phyloP scores from a whole-genome alignment of 208 protist genomes.

The Wallacemonas collosoma region DNA sequence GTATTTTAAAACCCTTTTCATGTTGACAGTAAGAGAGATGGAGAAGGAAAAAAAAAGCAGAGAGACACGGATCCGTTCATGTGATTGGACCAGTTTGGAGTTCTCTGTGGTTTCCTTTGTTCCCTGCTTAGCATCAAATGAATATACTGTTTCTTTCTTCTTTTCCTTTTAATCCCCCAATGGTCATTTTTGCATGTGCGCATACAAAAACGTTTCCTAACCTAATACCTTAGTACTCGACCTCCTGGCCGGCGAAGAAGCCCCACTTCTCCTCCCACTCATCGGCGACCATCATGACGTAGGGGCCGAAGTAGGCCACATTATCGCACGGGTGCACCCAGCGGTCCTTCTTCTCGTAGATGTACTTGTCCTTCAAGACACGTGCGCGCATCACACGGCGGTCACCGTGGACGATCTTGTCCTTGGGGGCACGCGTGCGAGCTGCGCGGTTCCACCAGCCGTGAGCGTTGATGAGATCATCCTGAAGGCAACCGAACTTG shows the following conservation, averaged over 20 bases:
- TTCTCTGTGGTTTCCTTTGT: too few species aligned
- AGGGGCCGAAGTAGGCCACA: constrained; percentile 89
- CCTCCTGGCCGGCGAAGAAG: constrained; percentile 91
- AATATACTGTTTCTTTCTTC: not conserved
- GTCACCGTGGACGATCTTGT: constrained; percentile 87
- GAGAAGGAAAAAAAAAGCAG: too few species aligned
- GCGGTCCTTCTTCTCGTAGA: constrained; percentile 88
- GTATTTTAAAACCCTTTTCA: too few species aligned
- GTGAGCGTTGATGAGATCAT: constrained; percentile 91
- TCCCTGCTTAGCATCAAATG: not conserved
- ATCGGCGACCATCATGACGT: constrained; percentile 92
- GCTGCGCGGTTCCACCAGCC: constrained; percentile 91
- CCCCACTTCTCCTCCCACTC: constrained; percentile 95
- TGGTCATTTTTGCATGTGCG: not conserved
- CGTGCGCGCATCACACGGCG: constrained; percentile 87
- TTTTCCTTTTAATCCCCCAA: not conserved
- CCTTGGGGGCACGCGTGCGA: constrained; percentile 82
- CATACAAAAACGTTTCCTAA: not conserved
- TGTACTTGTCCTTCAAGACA: constrained; percentile 92
- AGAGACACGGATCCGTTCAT: too few species aligned
- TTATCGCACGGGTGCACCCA: constrained; percentile 92
- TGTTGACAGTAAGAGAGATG: too few species aligned
- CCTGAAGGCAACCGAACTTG: constrained; percentile 90
- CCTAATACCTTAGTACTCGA: constrained; percentile 73
- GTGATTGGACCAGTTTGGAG: too few species aligned